phyloP scores from a whole-genome alignment of 2,329 filamentous ascomycete species.

The Colletotrichum lini region DNA sequence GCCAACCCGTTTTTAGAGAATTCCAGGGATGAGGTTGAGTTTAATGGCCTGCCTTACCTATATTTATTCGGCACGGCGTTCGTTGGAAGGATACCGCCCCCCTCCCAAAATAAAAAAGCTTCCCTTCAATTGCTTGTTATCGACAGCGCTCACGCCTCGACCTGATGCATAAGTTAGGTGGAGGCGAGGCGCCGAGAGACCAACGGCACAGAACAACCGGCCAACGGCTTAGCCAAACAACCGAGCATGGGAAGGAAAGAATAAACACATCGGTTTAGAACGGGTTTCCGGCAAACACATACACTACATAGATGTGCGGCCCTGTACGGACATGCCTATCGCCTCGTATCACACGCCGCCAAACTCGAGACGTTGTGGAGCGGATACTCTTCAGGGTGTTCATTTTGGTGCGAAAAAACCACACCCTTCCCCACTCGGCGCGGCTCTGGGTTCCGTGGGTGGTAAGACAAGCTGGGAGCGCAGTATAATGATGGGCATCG shows the following conservation, averaged over 20 bases:
- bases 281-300: background rate
- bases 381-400: background rate
- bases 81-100: too few species aligned
- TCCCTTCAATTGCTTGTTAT: too few species aligned
- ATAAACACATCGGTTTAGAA: background rate
- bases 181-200: conserved; percentile 5
- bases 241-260: background rate
- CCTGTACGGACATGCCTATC: background rate
- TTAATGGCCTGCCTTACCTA: too few species aligned
- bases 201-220: conserved; percentile 10
- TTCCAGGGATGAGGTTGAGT: too few species aligned
- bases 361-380: background rate
- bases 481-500: background rate
- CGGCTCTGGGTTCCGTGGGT: background rate
- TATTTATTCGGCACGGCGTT: too few species aligned
- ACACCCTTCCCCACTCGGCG: background rate
- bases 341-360: background rate
- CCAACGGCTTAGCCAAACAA: background rate
- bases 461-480: background rate
- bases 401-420: background rate
- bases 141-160: background rate
- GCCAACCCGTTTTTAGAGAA: too few species aligned
- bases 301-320: background rate
- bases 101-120: too few species aligned
- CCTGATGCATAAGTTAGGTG: background rate